Percentiles rank a stretch among this genome's conserved stretches.
Conservation (phyloP, 2,329 filamentous ascomycete genomes). For the Hypoxylon sp. region DNA sequence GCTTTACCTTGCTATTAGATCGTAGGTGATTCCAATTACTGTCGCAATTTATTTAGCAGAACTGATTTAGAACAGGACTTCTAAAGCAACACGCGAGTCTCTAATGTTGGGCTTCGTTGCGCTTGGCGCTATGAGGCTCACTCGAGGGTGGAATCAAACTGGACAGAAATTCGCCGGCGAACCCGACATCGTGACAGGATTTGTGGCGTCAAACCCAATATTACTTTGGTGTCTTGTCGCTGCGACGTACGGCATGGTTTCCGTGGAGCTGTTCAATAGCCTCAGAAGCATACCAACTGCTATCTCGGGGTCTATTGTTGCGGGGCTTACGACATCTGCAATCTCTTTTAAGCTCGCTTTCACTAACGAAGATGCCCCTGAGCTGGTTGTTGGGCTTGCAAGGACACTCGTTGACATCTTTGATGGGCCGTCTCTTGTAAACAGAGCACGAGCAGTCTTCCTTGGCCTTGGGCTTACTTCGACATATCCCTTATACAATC, state of each 20-base stretch:
- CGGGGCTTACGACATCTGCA: slow-evolving; percentile 66
- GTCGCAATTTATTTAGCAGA: background rate
- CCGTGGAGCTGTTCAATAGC: slow-evolving; percentile 60
- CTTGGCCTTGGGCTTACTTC: slow-evolving; percentile 60
- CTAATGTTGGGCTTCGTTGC: slow-evolving; percentile 60
- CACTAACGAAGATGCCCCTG: slow-evolving; percentile 88
- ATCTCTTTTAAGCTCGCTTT: slow-evolving; percentile 92
- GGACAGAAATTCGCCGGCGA: slow-evolving; percentile 96
- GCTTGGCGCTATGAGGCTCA: slow-evolving; percentile 74
- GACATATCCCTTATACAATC: slow-evolving; percentile 58
- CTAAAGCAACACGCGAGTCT: slow-evolving; percentile 49
- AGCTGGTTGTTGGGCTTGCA: slow-evolving; percentile 73
- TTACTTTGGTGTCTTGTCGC: slow-evolving; percentile 83
- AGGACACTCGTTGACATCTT: slow-evolving; percentile 59
- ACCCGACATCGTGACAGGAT: slow-evolving; percentile 83
- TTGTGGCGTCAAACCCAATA: slow-evolving; percentile 74
- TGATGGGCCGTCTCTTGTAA: slow-evolving; percentile 62
- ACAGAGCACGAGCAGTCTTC: slow-evolving; percentile 66
- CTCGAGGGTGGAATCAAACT: slow-evolving; percentile 93
- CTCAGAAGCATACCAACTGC: slow-evolving; percentile 61
- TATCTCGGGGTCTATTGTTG: slow-evolving; percentile 59
- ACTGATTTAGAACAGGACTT: slow-evolving; percentile 39
- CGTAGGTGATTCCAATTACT: slow-evolving; percentile 46
- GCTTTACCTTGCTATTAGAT: slow-evolving; percentile 65
- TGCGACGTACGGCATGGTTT: slow-evolving; percentile 75